These are phyloP conservation scores for Akanthomyces dipterigenus DNA, from an alignment of 2,329 filamentous ascomycete genomes.

Conservation along the genomic window DNA sequence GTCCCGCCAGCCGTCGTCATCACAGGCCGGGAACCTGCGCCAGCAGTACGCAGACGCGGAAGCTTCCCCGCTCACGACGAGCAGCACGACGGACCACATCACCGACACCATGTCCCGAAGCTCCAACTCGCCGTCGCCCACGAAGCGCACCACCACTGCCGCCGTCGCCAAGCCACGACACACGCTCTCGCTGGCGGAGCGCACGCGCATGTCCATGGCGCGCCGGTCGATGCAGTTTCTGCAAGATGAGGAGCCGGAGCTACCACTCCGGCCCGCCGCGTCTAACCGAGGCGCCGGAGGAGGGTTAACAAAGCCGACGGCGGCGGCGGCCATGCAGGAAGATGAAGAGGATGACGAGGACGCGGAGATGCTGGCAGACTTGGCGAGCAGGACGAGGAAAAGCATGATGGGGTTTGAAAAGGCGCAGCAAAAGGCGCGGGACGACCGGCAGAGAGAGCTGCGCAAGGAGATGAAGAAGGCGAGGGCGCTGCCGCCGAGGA, in stretches of 20 bases:
- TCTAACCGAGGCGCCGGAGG: neutral
- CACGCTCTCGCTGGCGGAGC: constrained; percentile 62
- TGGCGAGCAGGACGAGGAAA: constrained; percentile 50
- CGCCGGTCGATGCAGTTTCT: constrained; percentile 39
- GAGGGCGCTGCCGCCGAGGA: constrained; percentile 29
- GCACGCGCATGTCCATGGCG: constrained; percentile 76
- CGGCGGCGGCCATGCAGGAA: constrained; percentile 15
- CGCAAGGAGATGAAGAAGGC: constrained; percentile 43
- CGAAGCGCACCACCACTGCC: constrained; percentile 29
- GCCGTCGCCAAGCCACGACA: constrained; percentile 38
- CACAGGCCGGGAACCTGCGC: neutral
- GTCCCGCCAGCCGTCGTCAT: neutral
- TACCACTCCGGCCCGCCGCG: constrained; percentile 5
- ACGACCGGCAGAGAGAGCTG: constrained; percentile 41
- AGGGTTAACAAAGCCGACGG: constrained; percentile 12
- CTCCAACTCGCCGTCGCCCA: constrained; percentile 47
- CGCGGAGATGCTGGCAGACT: constrained; percentile 37
- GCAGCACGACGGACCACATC: neutral
- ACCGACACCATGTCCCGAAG: neutral
- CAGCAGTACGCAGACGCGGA: constrained; percentile 2
- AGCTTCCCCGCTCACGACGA: neutral
- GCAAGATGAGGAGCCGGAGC: constrained; percentile 25
- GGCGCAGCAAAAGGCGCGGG: constrained; percentile 47
- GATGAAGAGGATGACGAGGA: constrained; percentile 21
- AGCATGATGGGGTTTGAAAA: constrained; percentile 59